Conservation (phyloP, 2,329 filamentous ascomycete species). For the Beauveria sp. region DNA sequence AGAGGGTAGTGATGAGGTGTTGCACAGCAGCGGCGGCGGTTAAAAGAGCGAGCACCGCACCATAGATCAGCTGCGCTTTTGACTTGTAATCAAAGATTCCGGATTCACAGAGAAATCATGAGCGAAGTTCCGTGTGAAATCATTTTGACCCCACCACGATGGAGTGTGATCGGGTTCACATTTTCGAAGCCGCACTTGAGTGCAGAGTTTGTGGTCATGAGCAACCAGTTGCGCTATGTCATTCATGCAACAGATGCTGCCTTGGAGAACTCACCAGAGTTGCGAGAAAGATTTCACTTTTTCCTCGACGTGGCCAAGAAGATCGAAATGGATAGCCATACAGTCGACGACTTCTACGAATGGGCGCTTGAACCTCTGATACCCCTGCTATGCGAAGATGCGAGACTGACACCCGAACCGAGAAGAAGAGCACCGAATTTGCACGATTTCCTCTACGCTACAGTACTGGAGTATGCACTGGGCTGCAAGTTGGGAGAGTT, state of each 20-base stretch:
- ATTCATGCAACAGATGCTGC: background rate
- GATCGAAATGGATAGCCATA: background rate
- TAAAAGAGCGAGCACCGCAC: too few species aligned
- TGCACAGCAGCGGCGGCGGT: too few species aligned
- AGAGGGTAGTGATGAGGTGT: too few species aligned
- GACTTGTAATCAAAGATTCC: too few species aligned
- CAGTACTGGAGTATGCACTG: background rate
- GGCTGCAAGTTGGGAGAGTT: background rate
- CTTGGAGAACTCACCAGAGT: background rate
- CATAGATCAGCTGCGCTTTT: too few species aligned
- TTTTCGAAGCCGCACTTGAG: background rate
- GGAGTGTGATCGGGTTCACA: background rate
- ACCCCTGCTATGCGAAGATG: background rate
- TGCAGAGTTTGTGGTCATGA: background rate
- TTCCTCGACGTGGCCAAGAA: background rate
- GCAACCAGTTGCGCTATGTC: background rate
- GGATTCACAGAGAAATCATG: too few species aligned
- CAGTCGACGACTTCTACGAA: background rate
- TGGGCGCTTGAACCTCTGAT: background rate
- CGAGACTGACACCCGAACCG: background rate
- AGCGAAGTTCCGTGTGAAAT: too few species aligned
- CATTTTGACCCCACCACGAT: background rate
- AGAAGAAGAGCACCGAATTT: background rate
- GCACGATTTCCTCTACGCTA: background rate
- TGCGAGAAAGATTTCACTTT: background rate